Evolutionary conservation across 495 filamentous ascomycete genomes (phyloP).

Genomic region (Schizothecium vesticola): DNA sequence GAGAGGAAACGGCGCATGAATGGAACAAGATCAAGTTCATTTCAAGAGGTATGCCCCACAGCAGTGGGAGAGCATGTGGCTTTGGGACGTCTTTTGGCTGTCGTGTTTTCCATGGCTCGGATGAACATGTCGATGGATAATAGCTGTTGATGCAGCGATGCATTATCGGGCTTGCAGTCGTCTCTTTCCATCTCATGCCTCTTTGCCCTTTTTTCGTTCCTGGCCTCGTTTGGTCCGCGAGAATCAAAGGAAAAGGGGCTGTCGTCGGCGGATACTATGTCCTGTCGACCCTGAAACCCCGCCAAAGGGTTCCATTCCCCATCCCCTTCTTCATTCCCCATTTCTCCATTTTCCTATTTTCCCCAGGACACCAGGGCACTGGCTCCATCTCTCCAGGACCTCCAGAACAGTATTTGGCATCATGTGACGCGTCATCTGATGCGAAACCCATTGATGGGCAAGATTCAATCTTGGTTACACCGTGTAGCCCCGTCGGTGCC

Average conservation of each 20-base stretch:
- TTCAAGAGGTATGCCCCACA: background rate
- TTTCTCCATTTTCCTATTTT: background rate
- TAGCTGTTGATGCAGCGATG: background rate
- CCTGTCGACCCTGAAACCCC: background rate
- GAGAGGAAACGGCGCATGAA: background rate
- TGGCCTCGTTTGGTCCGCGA: background rate
- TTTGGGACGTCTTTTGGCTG: background rate
- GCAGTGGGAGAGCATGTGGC: background rate
- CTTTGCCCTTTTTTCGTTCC: background rate
- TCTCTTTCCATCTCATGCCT: background rate
- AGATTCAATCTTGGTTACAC: background rate
- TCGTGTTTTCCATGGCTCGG: background rate
- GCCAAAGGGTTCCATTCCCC: background rate
- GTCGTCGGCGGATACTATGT: background rate
- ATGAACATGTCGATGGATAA: background rate
- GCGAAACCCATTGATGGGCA: background rate
- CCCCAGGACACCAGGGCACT: too few species aligned
- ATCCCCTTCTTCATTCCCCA: background rate
- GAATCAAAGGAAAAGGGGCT: background rate
- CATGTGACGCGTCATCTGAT: conserved; percentile 1
- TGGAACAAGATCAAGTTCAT: background rate
- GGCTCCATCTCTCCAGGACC: too few species aligned
- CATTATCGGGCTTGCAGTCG: background rate
- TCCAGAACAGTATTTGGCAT: background rate
- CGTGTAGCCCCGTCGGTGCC: too few species aligned